These are phyloP conservation scores for Articulospora tetracladia DNA, from an alignment of 495 filamentous ascomycete genomes.

Conservation along the genomic window DNA sequence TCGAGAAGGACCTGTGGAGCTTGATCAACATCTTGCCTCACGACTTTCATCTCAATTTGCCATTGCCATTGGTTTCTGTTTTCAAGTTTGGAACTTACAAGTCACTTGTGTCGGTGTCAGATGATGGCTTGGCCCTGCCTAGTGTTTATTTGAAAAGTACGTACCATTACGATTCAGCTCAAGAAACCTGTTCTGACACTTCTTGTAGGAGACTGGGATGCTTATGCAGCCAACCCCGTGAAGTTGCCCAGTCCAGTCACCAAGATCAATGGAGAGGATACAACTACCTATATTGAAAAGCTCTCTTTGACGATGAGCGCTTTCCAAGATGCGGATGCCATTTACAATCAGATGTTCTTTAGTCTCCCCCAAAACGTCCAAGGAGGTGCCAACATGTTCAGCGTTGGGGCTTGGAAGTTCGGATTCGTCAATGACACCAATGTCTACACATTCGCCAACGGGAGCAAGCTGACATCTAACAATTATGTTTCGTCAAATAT, in stretches of 20 bases:
- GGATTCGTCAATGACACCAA: slow-evolving; percentile 1
- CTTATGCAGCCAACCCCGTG: neutral
- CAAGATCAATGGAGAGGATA: slow-evolving; percentile 1
- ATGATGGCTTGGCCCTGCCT: neutral
- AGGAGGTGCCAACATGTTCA: neutral
- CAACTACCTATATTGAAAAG: neutral
- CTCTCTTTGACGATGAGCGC: neutral
- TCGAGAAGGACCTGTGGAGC: slow-evolving; percentile 29
- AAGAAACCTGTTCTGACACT: neutral
- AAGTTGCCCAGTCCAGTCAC: neutral
- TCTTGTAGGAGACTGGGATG: neutral
- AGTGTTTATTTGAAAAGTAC: neutral
- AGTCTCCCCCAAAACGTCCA: neutral
- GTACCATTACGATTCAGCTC: neutral
- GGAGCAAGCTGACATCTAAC: neutral
- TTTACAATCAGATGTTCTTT: slow-evolving; percentile 4
- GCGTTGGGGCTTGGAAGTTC: neutral
- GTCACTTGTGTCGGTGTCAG: neutral
- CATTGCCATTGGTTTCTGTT: neutral
- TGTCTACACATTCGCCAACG: slow-evolving; percentile 1
- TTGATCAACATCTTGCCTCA: slow-evolving; percentile 1
- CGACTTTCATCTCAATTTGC: slow-evolving; percentile 10
- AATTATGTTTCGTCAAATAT: neutral
- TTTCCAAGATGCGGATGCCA: slow-evolving; percentile 8
- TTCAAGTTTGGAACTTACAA: neutral